phyloP scores from a whole-genome alignment of 2,329 filamentous ascomycete species.

The Alternaria burnsii region DNA sequence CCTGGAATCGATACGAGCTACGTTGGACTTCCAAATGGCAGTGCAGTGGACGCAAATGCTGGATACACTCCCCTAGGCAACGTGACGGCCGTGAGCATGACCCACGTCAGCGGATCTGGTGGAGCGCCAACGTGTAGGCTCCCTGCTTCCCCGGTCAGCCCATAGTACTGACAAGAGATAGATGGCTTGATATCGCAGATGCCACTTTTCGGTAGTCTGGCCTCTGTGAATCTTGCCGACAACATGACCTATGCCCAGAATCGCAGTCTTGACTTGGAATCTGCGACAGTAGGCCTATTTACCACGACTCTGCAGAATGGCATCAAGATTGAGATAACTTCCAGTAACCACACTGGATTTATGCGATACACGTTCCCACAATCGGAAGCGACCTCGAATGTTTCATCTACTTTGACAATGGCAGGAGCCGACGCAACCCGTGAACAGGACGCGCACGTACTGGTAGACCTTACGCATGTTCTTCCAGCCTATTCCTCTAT shows the following conservation, averaged over 20 bases:
- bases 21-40: slow-evolving; percentile 22
- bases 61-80: slow-evolving; percentile 44
- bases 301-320: slow-evolving; percentile 36
- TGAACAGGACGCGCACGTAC: slow-evolving; percentile 42
- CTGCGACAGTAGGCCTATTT: slow-evolving; percentile 36
- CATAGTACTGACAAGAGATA: neutral
- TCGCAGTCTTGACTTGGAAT: slow-evolving; percentile 25
- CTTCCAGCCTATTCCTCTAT: slow-evolving; percentile 41
- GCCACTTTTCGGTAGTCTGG: slow-evolving; percentile 44
- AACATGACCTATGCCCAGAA: slow-evolving; percentile 45
- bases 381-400: neutral
- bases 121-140: slow-evolving; percentile 23
- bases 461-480: slow-evolving; percentile 57
- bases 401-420: neutral
- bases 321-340: slow-evolving; percentile 35
- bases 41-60: slow-evolving; percentile 31
- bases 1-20: slow-evolving; percentile 37
- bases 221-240: slow-evolving; percentile 45
- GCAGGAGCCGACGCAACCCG: neutral
- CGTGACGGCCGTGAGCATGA: slow-evolving; percentile 40
- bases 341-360: slow-evolving; percentile 30
- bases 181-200: slow-evolving; percentile 42
- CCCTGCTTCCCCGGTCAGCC: neutral
- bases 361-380: slow-evolving; percentile 41
- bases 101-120: slow-evolving; percentile 35